These are phyloP conservation scores for Dipodascus albidus DNA, from an alignment of 805 yeast genomes.

Conservation along the genomic window DNA sequence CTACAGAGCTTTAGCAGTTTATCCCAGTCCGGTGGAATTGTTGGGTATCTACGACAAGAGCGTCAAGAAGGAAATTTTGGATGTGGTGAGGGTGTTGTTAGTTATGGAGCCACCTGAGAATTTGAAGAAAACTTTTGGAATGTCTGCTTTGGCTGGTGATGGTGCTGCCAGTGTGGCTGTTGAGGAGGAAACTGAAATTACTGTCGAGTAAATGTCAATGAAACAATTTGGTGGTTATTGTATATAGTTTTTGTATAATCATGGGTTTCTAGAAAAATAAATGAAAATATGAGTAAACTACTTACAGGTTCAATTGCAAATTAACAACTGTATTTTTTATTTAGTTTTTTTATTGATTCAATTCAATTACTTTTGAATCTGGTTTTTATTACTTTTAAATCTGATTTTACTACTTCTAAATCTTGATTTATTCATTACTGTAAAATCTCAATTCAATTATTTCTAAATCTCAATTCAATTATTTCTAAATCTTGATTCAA, in stretches of 20 bases:
- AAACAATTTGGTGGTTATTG: not conserved
- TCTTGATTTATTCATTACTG: too few relatives aligned
- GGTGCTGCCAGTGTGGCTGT: not conserved
- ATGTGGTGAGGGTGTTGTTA: slow-evolving; percentile 75
- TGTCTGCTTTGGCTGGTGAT: slow-evolving; percentile 6
- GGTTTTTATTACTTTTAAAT: too few relatives aligned
- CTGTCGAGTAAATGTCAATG: not conserved
- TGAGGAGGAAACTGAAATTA: not conserved
- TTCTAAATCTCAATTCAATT: too few relatives aligned
- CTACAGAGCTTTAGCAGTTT: slow-evolving; percentile 86
- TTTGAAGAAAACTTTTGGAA: slow-evolving; percentile 37
- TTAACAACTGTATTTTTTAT: too few relatives aligned
- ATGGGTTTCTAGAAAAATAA: too few relatives aligned
- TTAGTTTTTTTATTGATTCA: too few relatives aligned
- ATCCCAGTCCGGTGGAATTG: slow-evolving; percentile 91
- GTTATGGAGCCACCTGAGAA: slow-evolving; percentile 78
- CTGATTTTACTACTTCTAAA: not conserved
- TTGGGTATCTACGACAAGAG: slow-evolving; percentile 83
- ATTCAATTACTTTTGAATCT: too few relatives aligned
- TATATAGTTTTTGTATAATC: not conserved
- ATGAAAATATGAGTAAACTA: too few relatives aligned
- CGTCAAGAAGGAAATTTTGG: slow-evolving; percentile 72
- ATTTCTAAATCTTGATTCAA: too few relatives aligned
- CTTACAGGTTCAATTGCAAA: too few relatives aligned
- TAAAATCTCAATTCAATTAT: too few relatives aligned